A percentile compares a stretch with the other conserved stretches of the same genome.
Conservation (phyloP, 371 early-diverging fungal genomes). For the Umbelopsis sp. region DNA sequence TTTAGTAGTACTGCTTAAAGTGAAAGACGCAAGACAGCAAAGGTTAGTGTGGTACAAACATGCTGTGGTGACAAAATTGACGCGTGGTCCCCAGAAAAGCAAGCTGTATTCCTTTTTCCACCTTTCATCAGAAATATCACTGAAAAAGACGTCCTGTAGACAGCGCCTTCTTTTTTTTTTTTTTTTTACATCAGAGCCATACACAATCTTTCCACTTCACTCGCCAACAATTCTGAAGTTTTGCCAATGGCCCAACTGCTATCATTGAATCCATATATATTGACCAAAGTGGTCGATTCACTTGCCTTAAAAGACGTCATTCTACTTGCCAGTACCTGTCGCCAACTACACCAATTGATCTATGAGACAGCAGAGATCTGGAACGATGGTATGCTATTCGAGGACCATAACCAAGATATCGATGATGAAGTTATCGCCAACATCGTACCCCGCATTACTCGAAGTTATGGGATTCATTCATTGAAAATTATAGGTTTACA, state of each 20-base stretch:
- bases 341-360: not conserved
- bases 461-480: conserved; percentile 10
- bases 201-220: no score
- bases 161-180: conserved; percentile 1
- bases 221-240: not conserved
- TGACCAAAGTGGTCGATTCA: not conserved
- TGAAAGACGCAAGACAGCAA: not conserved
- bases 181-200: not conserved
- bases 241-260: not conserved
- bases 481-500: not conserved
- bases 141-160: not conserved
- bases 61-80: conserved; percentile 19
- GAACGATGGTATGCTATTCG: not conserved
- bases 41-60: conserved; percentile 7
- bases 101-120: conserved; percentile 7
- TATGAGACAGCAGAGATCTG: conserved; percentile 7
- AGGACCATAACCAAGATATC: not conserved
- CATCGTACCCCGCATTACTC: conserved; percentile 7
- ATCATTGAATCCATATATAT: not conserved
- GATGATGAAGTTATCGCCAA: conserved; percentile 12
- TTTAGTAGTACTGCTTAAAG: not conserved
- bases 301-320: conserved; percentile 8
- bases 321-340: conserved; percentile 6
- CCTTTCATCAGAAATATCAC: not conserved
- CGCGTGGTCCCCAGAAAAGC: conserved; percentile 6